Evolutionary conservation across 1,139 yeast genomes (phyloP), one percentile per base, ranked within the genome.

Genomic region (Pichia kudriavzevii): DNA sequence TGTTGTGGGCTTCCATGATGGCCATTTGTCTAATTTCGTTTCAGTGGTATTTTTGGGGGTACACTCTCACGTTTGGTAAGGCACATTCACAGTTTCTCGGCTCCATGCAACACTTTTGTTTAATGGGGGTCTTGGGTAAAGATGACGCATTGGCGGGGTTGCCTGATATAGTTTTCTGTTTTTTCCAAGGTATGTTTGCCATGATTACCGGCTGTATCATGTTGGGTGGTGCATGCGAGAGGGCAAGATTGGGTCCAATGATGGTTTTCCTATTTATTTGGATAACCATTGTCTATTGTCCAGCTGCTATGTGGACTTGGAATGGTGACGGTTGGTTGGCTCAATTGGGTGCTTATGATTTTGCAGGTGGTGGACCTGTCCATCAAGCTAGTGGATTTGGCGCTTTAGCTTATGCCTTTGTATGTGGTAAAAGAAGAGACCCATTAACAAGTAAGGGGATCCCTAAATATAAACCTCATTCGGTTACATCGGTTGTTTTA

Each of bases 21-120:
- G 87, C 94, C 12, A 75, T 76, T 16, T 78, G 91, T 49, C 64
- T 88, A 25, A 75, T 87, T 6, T 64, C 80, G 1, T 85, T 88
- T 71, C 95, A 88, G 55, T 88, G 97, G 97, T 88, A 85, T 61
- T 85, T 85, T 65, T 85, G 96, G 95, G 97, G 97, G 41, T 88
- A 82, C 60, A 81, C 96, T 7, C 69, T 91, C 42, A 78, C 84
- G 17, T 88, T 87, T 57, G 75, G 94, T 31, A 77, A 81, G 13
- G 64, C 66, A 28, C 78, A 87, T 14, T 56, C 66, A 29, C 24
- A 28, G 7, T 80, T 87, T 58, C 67, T 85, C 47, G 97, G 98
- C 38, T 73, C 82, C 47, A 64, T 91, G 58, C 69, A 72, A 52
- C 79, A 83, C 63, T 85, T 88, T 55, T 79, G 85, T 45, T 69